Evolutionary conservation across 257 asterid species (phyloP).

Genomic region (Prunella vulgaris): DNA sequence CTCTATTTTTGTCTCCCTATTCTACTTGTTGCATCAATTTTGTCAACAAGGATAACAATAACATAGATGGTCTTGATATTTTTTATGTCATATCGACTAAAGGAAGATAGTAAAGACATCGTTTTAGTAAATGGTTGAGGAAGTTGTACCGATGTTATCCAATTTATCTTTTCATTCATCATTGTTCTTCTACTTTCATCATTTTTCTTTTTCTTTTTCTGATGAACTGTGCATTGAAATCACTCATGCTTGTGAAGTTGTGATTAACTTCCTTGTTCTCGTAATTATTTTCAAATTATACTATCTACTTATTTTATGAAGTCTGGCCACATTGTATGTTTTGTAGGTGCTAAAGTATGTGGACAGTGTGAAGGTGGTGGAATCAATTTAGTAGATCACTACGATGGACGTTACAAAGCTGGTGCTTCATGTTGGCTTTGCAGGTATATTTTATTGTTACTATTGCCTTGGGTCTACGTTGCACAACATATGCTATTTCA

Average conservation of each 20-base stretch:
- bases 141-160: not conserved
- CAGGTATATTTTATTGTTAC: conserved; percentile 36
- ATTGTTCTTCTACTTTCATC: not conserved
- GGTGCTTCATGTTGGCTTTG: conserved; percentile 84
- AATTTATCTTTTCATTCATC: not conserved
- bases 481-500: not conserved
- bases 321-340: not conserved
- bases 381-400: conserved; percentile 63
- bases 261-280: not conserved
- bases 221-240: not conserved
- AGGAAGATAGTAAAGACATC: not conserved
- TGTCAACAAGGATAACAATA: not conserved
- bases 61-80: conserved; percentile 2
- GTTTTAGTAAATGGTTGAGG: not conserved
- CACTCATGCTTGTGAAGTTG: too few relatives aligned
- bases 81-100: not conserved
- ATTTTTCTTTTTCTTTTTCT: not conserved
- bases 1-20: not conserved
- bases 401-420: conserved; percentile 76
- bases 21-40: too few relatives aligned
- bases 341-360: conserved; percentile 48
- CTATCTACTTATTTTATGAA: not conserved
- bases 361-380: conserved; percentile 67
- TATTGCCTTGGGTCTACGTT: not conserved
- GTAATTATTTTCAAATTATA: not conserved